Percentiles rank a stretch among this genome's conserved stretches.
These are phyloP conservation scores for Dipodascopsis tothii DNA, from an alignment of 805 yeast genomes.

Conservation along the genomic window DNA sequence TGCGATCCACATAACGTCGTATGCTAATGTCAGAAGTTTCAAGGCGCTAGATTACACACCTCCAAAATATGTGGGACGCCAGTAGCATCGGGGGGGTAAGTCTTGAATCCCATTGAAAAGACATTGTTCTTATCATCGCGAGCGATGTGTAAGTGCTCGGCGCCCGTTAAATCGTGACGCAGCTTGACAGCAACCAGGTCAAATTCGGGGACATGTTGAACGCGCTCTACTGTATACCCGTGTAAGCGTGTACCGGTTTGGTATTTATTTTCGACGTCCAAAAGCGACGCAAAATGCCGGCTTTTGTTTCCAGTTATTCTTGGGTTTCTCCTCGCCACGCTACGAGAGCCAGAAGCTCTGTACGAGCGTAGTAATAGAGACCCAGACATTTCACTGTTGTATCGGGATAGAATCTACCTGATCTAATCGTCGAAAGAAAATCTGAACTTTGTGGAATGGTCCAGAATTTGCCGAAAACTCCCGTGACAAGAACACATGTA, in stretches of 20 bases:
- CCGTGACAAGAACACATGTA: no score
- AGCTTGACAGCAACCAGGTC: conserved; percentile 71
- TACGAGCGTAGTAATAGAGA: no score
- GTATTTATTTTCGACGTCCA: conserved; percentile 8
- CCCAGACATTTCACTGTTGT: no score
- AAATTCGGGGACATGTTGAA: conserved; percentile 69
- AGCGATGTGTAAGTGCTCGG: conserved; percentile 79
- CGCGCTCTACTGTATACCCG: conserved; percentile 61
- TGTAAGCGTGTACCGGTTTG: conserved; percentile 32
- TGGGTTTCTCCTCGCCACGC: no score
- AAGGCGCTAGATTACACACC: conserved; percentile 2
- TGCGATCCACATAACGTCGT: conserved; percentile 91
- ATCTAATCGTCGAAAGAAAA: no score
- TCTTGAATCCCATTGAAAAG: conserved; percentile 81
- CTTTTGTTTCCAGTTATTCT: no score
- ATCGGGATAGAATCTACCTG: no score
- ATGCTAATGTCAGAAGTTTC: conserved; percentile 38
- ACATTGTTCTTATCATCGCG: conserved; percentile 79
- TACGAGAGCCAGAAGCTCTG: no score
- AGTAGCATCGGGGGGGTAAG: conserved; percentile 89
- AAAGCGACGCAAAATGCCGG: conserved; percentile 15
- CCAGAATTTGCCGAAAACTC: no score
- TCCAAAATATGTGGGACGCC: conserved; percentile 96
- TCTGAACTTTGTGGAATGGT: no score
- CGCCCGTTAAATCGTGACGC: conserved; percentile 59